Evolutionary conservation across 2,329 filamentous ascomycete species (phyloP), one percentile per base, ranked within the genome.

Genomic region (Volutella citrinella): DNA sequence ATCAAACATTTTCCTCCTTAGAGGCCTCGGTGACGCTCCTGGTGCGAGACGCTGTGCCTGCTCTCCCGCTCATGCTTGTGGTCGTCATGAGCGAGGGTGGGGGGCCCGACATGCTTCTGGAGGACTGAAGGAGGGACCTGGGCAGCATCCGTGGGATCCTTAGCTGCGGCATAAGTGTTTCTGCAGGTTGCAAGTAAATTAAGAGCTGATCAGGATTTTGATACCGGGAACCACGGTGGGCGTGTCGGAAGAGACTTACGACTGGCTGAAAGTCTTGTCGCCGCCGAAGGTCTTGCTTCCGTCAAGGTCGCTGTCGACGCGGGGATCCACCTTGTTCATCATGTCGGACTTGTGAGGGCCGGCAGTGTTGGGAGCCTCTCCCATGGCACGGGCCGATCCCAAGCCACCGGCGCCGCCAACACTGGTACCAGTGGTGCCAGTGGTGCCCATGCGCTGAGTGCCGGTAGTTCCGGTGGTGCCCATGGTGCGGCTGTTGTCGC

Each of bases 101-200:
- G 69, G 3, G 58, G 61, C 3, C 72, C 74, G 22, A 76, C 41
- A 27, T 69, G 63, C 47, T 68, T 57, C 30, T 61, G 60, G 39
- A 80, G 27, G 1, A 72, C 66, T 3, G 74, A 78, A 6, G 76
- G 75, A 3, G 75, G 74, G 0, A 78, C 74, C 49, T 79, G 74
- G 0, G 75, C 61, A 2, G 76, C 74, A 42, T 79, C 75, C 13
- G 65, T 71, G 5, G 74, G 74, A 28, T 78, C 74, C 41, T 59
- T 61, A 30, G 49, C 21, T 6, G 42, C 34, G 18, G 32, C 41
- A 16, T 12, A 17, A 6, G 34, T 27, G 33, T 41, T 40, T 28
- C 48, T 54, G 32, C 21, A 22, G 29, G n/a, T n/a, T n/a, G n/a
- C n/a, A n/a, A n/a, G n/a, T n/a, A n/a, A n/a, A n/a, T n/a, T n/a